Base-by-base conservation (phyloP, 495 filamentous ascomycete species). In the Podospora sp. region DNA sequence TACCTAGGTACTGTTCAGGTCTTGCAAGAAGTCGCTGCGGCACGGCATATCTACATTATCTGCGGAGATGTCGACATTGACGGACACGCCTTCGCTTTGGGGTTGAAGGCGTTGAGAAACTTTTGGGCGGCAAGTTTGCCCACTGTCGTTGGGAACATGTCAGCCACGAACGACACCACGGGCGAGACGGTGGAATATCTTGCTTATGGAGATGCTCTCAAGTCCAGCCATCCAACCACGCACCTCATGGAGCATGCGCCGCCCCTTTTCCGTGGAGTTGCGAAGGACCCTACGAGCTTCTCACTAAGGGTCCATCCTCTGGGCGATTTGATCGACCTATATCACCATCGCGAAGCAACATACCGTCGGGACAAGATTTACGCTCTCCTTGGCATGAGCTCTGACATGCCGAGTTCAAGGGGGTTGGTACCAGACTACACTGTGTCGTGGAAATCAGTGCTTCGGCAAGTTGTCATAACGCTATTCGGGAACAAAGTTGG, bases 11-110 rank as follows among this genome's bases (percentile, higher is more conserved):
- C 8, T 3, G 29, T 26, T 14, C 27, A 65, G 62, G 51, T 57
- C 14, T 50, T 65, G 36, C 62, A 65, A 21, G 62, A 65, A 49
- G 50, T 57, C 40, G 50, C 62, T 33, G 51, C 62, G 36, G 62
- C 62, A 40, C 50, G 62, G 20, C 62, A 65, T 40, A 24, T 65
- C 26, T n/a, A 40, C 2, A 40, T 65, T n/a, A 65, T 21, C 26
- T 65, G 50, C 36, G 50, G 62, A 0, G 25, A n/a, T 1, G 16
- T 27, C 8, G 50, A 57, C 20, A 65, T 65, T 24, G 62, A 64
- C 18, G 62, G 62, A 6, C 56, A 65, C 56, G 50, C 26, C 22
- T 65, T 65, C 50, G 21, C 24, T 26, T n/a, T 29, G n/a, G 62
- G 62, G 26, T 21, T 65, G 1, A 52, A 40, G 16, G 40, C 57